Evolutionary conservation across 306 rosid species (phyloP), one percentile per base, ranked within the genome.

Genomic region (Lathyrus oleraceus): DNA sequence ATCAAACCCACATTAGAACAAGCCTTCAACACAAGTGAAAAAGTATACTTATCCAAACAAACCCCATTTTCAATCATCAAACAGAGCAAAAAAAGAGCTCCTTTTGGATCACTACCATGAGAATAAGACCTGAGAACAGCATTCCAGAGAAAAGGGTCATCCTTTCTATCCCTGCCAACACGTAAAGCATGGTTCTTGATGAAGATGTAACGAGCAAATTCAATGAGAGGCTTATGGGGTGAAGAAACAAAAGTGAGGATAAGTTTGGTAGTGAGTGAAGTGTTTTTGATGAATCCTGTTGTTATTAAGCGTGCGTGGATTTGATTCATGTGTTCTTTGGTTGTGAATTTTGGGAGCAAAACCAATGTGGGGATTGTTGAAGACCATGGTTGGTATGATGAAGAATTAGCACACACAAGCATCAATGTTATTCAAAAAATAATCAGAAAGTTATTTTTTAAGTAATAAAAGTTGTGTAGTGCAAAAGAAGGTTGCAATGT

Each of bases 101-200:
- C 72, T 62, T 63, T 68, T 3, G 95, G 95, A 32, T 87, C 87
- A 58, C 42, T n/a, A 54, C 96, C 94, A 51, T 87, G 91, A 69
- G 96, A 90, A 32, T 83, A 83, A 40, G 91, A 87, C 85, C 88
- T 84, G 21, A 86, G 68, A 10, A 90, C 71, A 53, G 89, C 86
- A 68, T 90, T 90, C 96, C 95, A 90, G 38, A 87, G 88, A 84
- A 87, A 90, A 71, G 96, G 91, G 77, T 87, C 91, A 14, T 43
- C 69, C 5, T 38, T 5, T 49, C 59, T 74, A 2, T 78, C 27
- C 10, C 8, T 54, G 16, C 72, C 77, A 27, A 5, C 15, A 2
- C 38, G 67, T 74, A 70, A 54, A 54, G 85, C 87, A n/a, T 87
- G 83, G 52, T 70, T 81, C 62, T 81, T 71, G 75, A 90, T 86